Evolutionary conservation across 768 basidiomycete genomes (phyloP).

Genomic region (Coprinopsis cinerea): DNA sequence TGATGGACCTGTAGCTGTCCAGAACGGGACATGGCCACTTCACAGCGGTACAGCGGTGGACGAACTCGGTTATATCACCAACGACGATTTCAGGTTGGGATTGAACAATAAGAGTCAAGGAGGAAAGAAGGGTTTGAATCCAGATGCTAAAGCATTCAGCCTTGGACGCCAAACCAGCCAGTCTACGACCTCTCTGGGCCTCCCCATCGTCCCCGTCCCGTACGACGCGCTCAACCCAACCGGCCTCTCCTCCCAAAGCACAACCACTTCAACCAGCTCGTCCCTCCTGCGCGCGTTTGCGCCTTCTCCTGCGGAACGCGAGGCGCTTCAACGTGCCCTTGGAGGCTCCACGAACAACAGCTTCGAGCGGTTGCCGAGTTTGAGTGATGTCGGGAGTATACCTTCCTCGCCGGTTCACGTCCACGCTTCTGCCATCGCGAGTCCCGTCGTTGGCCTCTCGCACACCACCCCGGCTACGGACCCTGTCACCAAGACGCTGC

Average conservation of each 20-base stretch:
- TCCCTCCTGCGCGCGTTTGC: constrained; percentile 76
- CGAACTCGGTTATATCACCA: constrained; percentile 5
- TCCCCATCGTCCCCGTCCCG: constrained; percentile 13
- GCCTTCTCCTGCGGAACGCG: constrained; percentile 82
- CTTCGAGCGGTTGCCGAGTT: constrained; percentile 70
- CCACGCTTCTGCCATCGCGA: constrained; percentile 31
- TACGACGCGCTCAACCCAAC: constrained; percentile 61
- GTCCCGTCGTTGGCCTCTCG: constrained; percentile 10
- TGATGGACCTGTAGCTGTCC: not conserved
- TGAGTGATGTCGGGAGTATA: constrained; percentile 70
- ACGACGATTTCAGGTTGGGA: not conserved
- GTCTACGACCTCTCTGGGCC: constrained; percentile 16
- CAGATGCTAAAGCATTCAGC: constrained; percentile 81
- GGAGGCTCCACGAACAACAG: constrained; percentile 70
- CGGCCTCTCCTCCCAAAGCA: constrained; percentile 35
- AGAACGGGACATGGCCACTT: not conserved
- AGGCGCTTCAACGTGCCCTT: constrained; percentile 74
- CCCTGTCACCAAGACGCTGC: constrained; percentile 22
- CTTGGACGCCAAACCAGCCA: constrained; percentile 23
- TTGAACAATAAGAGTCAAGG: constrained; percentile 22
- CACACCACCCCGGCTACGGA: constrained; percentile 22
- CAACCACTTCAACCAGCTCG: constrained; percentile 37
- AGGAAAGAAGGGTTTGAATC: constrained; percentile 70
- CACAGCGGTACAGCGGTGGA: not conserved
- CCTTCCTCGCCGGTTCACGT: constrained; percentile 59